Evolutionary conservation across 164 flowering plant genomes (phyloP), one percentile per base, ranked within the genome.

Genomic region (Berberis thunbergii): DNA sequence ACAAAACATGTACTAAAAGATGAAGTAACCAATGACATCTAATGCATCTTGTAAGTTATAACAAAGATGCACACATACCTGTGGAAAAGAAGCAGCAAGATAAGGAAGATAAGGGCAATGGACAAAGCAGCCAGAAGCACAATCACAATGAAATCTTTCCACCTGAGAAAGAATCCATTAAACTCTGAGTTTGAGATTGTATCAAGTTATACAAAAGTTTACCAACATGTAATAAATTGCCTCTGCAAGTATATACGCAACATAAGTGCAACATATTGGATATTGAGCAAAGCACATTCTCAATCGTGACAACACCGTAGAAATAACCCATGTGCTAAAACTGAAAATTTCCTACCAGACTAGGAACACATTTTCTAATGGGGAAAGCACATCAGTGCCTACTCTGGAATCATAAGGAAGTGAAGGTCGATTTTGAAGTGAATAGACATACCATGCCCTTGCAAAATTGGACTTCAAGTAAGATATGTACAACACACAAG

Each of bases 11-110:
- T 6, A 54, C 57, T 54, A 54, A 54, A 54, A 6, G 57, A 46
- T 8, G 49, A 46, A 26, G 26, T 26, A 26, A 26, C 26, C 11
- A 49, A 49, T 49, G 52, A 49, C 11, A 49, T 49, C 11, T 49
- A 6, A 6, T 49, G 52, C 6, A 49, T 11, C 10, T 57, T 43
- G 3, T 52, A 42, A 45, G 11, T 59, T 12, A n/a, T 12, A 3
- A 46, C 4, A n/a, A n/a, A 56, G 8, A 55, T 45, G 39, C 11
- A 6, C 43, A 56, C 68, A 70, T 80, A 89, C 98, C 95, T 84
- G 59, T 93, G 98, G 76, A 93, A 90, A 67, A 88, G 63, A 55
- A 89, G 80, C 7, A 93, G 83, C 53, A 93, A 79, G 43, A 90
- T 74, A 64, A 88, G 78, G 76, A 93, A 90, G 57, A 88, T 70